These are phyloP conservation scores for Sporodiniella umbellata DNA, from an alignment of 371 early-diverging fungal species.

Conservation along the genomic window DNA sequence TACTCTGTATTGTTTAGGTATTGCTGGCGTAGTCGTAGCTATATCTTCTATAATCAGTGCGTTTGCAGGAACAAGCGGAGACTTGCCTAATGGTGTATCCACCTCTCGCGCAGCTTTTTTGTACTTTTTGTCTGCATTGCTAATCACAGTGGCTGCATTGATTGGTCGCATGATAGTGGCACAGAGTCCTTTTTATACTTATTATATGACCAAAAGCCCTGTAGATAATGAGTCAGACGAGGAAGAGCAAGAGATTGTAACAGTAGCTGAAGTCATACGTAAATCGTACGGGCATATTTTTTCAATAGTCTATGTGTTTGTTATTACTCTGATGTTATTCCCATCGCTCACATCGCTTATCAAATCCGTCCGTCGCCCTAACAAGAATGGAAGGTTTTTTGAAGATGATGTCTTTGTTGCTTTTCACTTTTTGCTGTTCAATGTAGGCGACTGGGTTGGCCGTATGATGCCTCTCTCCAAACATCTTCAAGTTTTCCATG, in stretches of 20 bases:
- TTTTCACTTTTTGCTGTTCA: slow-evolving; percentile 73
- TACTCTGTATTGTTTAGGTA: slow-evolving; percentile 25
- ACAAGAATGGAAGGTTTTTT: slow-evolving; percentile 22
- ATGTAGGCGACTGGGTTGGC: slow-evolving; percentile 79
- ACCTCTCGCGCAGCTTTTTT: slow-evolving; percentile 51
- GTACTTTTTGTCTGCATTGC: slow-evolving; percentile 55
- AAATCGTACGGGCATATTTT: slow-evolving; percentile 45
- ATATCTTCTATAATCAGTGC: slow-evolving; percentile 54
- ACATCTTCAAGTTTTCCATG: slow-evolving; percentile 32
- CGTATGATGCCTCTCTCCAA: slow-evolving; percentile 43
- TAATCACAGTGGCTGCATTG: slow-evolving; percentile 45
- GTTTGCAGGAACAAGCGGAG: slow-evolving; percentile 19
- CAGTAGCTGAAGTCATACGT: slow-evolving; percentile 16
- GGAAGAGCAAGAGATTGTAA: slow-evolving; percentile 8
- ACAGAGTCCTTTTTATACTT: slow-evolving; percentile 48
- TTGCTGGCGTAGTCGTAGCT: slow-evolving; percentile 63
- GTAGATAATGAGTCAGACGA: slow-evolving; percentile 2
- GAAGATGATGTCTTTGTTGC: slow-evolving; percentile 68
- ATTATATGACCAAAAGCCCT: slow-evolving; percentile 26
- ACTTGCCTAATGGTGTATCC: slow-evolving; percentile 28
- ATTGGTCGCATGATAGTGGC: slow-evolving; percentile 43
- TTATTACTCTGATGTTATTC: slow-evolving; percentile 70
- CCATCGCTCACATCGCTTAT: slow-evolving; percentile 76
- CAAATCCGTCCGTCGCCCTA: slow-evolving; percentile 44
- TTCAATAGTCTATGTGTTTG: slow-evolving; percentile 58